These are phyloP conservation scores for Emergomyces orientalis DNA, from an alignment of 2,329 filamentous ascomycete genomes.

Conservation along the genomic window DNA sequence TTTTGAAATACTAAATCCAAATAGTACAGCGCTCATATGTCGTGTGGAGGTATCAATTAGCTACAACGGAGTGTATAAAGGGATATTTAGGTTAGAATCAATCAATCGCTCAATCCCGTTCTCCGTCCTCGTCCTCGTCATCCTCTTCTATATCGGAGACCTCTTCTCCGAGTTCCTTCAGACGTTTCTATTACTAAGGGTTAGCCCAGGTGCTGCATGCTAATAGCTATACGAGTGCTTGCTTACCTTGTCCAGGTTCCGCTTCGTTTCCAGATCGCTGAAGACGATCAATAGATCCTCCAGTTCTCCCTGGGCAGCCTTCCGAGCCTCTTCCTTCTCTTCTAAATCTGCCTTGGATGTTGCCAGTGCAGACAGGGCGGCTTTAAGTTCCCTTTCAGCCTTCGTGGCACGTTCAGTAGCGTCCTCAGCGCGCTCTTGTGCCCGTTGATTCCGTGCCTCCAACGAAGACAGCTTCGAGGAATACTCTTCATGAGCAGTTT, in stretches of 20 bases:
- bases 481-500: conserved; percentile 47
- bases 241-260: conserved; percentile 62
- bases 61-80: background rate
- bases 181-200: conserved; percentile 44
- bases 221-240: conserved; percentile 7
- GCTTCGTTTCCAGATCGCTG: conserved; percentile 69
- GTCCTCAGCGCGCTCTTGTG: conserved; percentile 31
- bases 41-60: conserved; percentile 1
- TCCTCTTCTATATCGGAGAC: conserved; percentile 71
- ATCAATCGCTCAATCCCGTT: conserved; percentile 14
- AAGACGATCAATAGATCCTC: conserved; percentile 77
- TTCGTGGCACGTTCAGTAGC: conserved; percentile 20
- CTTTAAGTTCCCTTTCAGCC: conserved; percentile 20
- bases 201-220: conserved; percentile 13
- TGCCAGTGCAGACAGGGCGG: conserved; percentile 22
- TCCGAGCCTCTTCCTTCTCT: conserved; percentile 53
- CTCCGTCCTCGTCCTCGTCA: conserved; percentile 36
- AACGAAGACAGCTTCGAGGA: conserved; percentile 36
- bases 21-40: background rate
- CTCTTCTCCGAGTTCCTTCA: conserved; percentile 57
- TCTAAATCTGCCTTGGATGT: conserved; percentile 26
- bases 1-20: background rate
- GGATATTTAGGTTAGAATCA: background rate
- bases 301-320: conserved; percentile 59
- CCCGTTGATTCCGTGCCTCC: conserved; percentile 43